Evolutionary conservation across 371 early-diverging fungal genomes (phyloP).

Genomic region (Mortierella sp.): DNA sequence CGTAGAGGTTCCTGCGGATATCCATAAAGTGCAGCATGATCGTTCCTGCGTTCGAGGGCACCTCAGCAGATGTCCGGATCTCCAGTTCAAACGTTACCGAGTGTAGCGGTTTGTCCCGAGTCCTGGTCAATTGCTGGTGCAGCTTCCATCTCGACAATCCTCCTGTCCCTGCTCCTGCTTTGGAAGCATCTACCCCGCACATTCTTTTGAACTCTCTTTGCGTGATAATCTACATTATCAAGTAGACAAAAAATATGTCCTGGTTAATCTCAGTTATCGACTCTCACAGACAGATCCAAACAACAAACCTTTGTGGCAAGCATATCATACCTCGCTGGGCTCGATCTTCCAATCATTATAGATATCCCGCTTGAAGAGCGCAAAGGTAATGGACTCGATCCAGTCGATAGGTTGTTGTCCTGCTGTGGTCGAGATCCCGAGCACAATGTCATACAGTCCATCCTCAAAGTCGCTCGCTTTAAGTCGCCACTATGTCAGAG

Average conservation of each 20-base stretch:
- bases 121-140: background rate
- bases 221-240: background rate
- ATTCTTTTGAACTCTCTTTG: slow-evolving; percentile 10
- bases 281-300: too few relatives aligned
- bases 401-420: background rate
- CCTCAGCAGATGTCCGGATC: background rate
- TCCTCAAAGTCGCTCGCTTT: background rate
- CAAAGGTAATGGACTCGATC: slow-evolving; percentile 11
- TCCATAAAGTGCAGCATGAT: slow-evolving; percentile 9
- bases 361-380: background rate
- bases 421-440: slow-evolving; percentile 1
- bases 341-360: slow-evolving; percentile 10
- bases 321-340: background rate
- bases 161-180: background rate
- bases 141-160: slow-evolving; percentile 4
- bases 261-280: too few relatives aligned
- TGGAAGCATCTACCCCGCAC: background rate
- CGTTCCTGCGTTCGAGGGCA: background rate
- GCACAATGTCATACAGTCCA: background rate
- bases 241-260: background rate
- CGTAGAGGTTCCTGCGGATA: slow-evolving; percentile 1
- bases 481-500: background rate
- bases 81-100: background rate
- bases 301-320: too few relatives aligned
- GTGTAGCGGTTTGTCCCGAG: background rate